Evolutionary conservation across 1,284 basidiomycete genomes (phyloP), one percentile per base, ranked within the genome.

Genomic region (Athelia sp.): DNA sequence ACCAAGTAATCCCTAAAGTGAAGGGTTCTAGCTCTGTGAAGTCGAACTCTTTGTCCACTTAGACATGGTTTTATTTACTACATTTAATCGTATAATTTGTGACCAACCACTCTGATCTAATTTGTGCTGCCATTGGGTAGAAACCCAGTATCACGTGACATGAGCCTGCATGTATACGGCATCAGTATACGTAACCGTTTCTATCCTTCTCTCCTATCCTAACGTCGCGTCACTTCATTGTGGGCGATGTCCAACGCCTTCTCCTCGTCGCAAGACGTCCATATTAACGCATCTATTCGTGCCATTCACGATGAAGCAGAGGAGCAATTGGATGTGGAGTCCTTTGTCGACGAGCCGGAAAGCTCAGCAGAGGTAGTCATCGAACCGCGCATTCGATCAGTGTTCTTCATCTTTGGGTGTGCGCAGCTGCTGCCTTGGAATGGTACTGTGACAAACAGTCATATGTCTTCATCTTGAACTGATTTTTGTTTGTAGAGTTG

Each of bases 391-490:
- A 75, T 84, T 56, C 64, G 67, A 44, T 83, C 81, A 77, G 75
- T 84, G 42, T 75, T 82, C 56, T 86, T 88, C 56, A 66, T 86
- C n/a, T 66, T 90, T 17, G 87, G 87, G 9, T 81, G 81, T 56
- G 82, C 85, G 14, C 76, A 84, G 2, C 73, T 91, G 9, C 66
- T 91, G 10, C 84, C 87, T 47, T 91, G 88, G 88, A 90, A 90
- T 62, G 86, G 87, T 88, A 57, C 57, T 10, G 45, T 46, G 42
- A 19, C 38, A 48, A 10, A 44, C 19, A 23, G 24, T 29, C 35
- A 45, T 48, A 22, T 32, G 17, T 18, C 29, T 44, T 42, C 46
- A 19, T 31, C 38, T 50, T 46, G 51, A 17, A 53, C 34, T 50
- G 32, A 50, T 42, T 31, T 52, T 22, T 50, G 29, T 34, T 43